Evolutionary conservation across 768 basidiomycete genomes (phyloP).

Genomic region (Hygrocybe coccinea): DNA sequence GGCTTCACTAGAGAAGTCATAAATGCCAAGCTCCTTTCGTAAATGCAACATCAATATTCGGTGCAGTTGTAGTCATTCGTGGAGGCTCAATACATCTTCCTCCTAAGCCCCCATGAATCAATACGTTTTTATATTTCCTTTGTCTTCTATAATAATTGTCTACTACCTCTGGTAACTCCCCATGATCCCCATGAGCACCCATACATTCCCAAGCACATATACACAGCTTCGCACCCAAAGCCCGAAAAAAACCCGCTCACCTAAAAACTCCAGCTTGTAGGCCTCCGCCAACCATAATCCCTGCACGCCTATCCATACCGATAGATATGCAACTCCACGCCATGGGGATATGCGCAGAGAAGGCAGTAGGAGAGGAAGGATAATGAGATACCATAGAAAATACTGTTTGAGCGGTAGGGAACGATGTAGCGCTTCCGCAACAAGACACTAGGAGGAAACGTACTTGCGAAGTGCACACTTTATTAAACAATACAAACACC

Average conservation of each 20-base stretch:
- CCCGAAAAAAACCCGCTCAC: constrained; percentile 61
- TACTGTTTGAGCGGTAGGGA: constrained; percentile 49
- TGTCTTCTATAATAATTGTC: no score
- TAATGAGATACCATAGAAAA: constrained; percentile 93
- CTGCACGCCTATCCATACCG: constrained; percentile 74
- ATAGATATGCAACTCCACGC: constrained; percentile 38
- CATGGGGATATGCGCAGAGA: constrained; percentile 48
- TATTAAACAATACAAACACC: constrained; percentile 93
- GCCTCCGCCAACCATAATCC: constrained; percentile 89
- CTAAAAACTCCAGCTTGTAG: constrained; percentile 86
- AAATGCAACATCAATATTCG: neutral
- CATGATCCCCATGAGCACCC: constrained; percentile 71
- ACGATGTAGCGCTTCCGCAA: neutral
- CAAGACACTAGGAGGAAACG: constrained; percentile 9
- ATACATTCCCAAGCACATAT: constrained; percentile 72
- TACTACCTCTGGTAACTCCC: constrained; percentile 40
- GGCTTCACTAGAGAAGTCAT: constrained; percentile 69
- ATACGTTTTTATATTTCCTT: no score
- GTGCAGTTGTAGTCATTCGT: neutral
- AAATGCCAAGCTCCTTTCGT: constrained; percentile 51
- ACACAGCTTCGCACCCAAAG: constrained; percentile 77
- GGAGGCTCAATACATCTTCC: no score
- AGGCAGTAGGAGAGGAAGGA: constrained; percentile 79
- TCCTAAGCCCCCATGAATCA: no score
- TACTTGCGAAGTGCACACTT: constrained; percentile 97